Percentiles rank a stretch among this genome's conserved stretches.
phyloP scores from a whole-genome alignment of 441 rosid species.

The Sinapis alba region DNA sequence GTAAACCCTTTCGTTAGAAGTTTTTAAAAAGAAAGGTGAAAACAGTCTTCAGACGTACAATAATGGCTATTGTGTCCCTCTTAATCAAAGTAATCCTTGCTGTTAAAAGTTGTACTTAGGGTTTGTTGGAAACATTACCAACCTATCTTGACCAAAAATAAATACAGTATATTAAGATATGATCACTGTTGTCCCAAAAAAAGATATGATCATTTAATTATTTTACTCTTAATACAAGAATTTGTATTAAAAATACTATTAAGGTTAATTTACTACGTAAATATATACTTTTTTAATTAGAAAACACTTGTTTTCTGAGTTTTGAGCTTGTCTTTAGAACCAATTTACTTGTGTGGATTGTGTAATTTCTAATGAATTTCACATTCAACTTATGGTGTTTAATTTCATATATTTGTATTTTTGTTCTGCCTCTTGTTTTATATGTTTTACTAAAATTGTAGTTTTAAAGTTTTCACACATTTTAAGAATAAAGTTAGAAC shows the following conservation, averaged over 20 bases:
- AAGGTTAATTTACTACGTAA: not conserved
- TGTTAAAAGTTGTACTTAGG: slow-evolving; percentile 39
- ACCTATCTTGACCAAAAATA: slow-evolving; percentile 2
- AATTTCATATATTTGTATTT: not conserved
- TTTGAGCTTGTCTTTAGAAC: not conserved
- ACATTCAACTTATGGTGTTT: not conserved
- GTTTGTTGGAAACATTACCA: slow-evolving; percentile 39
- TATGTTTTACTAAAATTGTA: not conserved
- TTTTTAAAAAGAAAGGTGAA: slow-evolving; percentile 15
- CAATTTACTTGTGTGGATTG: not conserved
- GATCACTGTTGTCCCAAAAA: no score
- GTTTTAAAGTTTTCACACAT: no score
- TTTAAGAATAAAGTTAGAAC: no score
- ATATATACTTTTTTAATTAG: not conserved
- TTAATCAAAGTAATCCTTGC: slow-evolving; percentile 28
- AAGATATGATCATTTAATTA: not conserved
- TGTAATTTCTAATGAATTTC: not conserved
- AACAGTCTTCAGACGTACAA: slow-evolving; percentile 39
- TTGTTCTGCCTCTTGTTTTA: not conserved
- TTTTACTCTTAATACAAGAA: not conserved
- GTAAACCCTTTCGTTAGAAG: slow-evolving; percentile 35
- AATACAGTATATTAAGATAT: not conserved
- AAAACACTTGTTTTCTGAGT: not conserved
- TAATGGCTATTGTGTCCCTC: slow-evolving; percentile 34
- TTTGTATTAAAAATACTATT: not conserved